phyloP scores from a whole-genome alignment of 2,329 filamentous ascomycete species.

The Triangularia verruculosa region DNA sequence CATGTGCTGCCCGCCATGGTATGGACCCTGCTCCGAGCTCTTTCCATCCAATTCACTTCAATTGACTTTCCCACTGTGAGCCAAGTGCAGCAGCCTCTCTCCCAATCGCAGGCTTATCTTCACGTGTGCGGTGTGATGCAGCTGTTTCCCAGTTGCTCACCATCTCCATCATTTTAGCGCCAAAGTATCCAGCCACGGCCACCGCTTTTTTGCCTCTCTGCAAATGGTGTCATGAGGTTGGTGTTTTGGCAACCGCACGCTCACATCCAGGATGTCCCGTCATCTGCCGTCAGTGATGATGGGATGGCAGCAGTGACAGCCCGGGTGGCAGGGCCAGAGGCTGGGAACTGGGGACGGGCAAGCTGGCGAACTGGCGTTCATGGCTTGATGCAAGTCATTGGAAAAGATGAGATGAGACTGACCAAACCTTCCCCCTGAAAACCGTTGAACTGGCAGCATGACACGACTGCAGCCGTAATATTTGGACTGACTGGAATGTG shows the following conservation, averaged over 20 bases:
- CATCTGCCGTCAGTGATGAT: not conserved
- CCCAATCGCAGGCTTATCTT: not conserved
- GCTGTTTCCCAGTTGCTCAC: not conserved
- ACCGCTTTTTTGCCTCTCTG: not conserved
- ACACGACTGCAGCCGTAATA: conserved; percentile 1
- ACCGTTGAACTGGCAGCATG: not conserved
- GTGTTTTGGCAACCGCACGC: not conserved
- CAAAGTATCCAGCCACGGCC: not conserved
- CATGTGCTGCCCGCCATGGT: not conserved
- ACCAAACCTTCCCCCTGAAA: not conserved
- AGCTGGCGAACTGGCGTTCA: too few species aligned
- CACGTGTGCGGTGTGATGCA: not conserved
- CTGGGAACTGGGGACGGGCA: too few species aligned
- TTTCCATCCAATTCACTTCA: not conserved
- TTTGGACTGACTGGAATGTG: not conserved
- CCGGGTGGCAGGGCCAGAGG: not conserved
- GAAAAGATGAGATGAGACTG: conserved; percentile 5
- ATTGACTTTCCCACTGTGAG: not conserved
- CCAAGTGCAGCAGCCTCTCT: not conserved
- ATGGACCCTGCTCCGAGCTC: not conserved
- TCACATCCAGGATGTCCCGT: not conserved
- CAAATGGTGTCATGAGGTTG: not conserved
- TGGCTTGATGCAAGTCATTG: not conserved
- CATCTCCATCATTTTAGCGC: not conserved
- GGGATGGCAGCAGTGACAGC: not conserved